phyloP scores from a whole-genome alignment of 2,329 filamentous ascomycete genomes.

The Sporothrix phasma region DNA sequence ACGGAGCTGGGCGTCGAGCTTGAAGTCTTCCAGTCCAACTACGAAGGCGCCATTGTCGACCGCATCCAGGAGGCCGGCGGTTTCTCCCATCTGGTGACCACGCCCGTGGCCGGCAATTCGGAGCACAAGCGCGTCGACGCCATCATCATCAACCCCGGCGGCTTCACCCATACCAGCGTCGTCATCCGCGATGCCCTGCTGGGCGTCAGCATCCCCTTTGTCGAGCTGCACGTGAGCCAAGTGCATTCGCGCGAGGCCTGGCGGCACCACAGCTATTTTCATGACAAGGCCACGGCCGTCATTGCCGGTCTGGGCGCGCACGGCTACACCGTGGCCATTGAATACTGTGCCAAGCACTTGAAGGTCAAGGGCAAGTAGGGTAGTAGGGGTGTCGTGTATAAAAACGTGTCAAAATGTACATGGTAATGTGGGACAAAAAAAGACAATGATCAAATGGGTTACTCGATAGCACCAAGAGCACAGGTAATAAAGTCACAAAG shows the following conservation, averaged over 20 bases:
- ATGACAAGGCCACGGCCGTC: slow-evolving; percentile 65
- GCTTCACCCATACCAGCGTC: slow-evolving; percentile 66
- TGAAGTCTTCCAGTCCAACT: slow-evolving; percentile 62
- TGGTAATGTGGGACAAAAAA: too few species aligned
- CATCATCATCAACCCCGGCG: slow-evolving; percentile 67
- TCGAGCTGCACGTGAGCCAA: slow-evolving; percentile 71
- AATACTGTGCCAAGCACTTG: slow-evolving; percentile 40
- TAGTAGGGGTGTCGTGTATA: too few species aligned
- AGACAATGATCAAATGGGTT: too few species aligned
- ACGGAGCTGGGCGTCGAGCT: slow-evolving; percentile 38
- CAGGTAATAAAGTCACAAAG: too few species aligned
- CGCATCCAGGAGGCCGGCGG: slow-evolving; percentile 46
- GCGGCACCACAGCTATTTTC: slow-evolving; percentile 60
- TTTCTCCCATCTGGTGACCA: background rate
- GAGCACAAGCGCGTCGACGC: slow-evolving; percentile 38
- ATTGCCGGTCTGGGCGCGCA: slow-evolving; percentile 58
- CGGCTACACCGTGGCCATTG: slow-evolving; percentile 52
- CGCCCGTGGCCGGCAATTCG: background rate
- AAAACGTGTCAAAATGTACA: too few species aligned
- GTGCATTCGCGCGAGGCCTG: slow-evolving; percentile 62
- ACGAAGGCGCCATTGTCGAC: slow-evolving; percentile 65
- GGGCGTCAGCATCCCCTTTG: slow-evolving; percentile 59
- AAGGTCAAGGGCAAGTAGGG: slow-evolving; percentile 28
- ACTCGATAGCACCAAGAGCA: too few species aligned
- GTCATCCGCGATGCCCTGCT: slow-evolving; percentile 64